A percentile compares a stretch with the other conserved stretches of the same genome.
These are phyloP conservation scores for Raddia guianensis DNA, from an alignment of 176 grass and related monocot genomes.

Conservation along the genomic window DNA sequence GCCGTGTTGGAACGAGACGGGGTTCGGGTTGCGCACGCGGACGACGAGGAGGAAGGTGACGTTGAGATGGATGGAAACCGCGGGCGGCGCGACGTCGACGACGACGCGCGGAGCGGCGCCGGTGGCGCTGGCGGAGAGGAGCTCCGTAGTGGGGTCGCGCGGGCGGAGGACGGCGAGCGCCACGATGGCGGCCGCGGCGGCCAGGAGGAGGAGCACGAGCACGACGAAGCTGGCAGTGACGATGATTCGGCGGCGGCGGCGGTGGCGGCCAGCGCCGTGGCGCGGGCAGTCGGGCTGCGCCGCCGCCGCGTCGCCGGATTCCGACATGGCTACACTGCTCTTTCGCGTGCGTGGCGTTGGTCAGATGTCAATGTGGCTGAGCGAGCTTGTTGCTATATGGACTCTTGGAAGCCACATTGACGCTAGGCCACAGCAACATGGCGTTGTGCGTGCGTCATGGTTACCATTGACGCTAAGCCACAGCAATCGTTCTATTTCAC, in stretches of 20 bases:
- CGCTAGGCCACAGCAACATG: too few relatives aligned
- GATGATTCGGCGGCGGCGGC: slow-evolving; percentile 38
- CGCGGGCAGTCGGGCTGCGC: background rate
- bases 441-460: too few relatives aligned
- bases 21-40: slow-evolving; percentile 78
- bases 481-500: too few relatives aligned
- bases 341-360: background rate
- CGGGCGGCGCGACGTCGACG: slow-evolving; percentile 17
- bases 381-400: background rate
- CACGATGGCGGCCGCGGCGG: slow-evolving; percentile 46
- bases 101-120: slow-evolving; percentile 50
- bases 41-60: slow-evolving; percentile 62
- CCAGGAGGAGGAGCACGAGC: slow-evolving; percentile 53
- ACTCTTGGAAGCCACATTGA: background rate
- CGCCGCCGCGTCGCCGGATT: slow-evolving; percentile 21
- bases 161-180: slow-evolving; percentile 56
- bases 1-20: slow-evolving; percentile 57
- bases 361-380: background rate
- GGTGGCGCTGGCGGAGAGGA: slow-evolving; percentile 51
- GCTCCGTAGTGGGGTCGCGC: slow-evolving; percentile 51
- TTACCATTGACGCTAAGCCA: too few relatives aligned
- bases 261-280: background rate
- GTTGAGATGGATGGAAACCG: slow-evolving; percentile 55
- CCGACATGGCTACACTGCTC: slow-evolving; percentile 29
- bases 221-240: slow-evolving; percentile 35